A percentile compares a stretch with the other conserved stretches of the same genome.
Evolutionary conservation across 2,329 filamentous ascomycete genomes (phyloP).

Genomic region (Fusarium duplospermum): DNA sequence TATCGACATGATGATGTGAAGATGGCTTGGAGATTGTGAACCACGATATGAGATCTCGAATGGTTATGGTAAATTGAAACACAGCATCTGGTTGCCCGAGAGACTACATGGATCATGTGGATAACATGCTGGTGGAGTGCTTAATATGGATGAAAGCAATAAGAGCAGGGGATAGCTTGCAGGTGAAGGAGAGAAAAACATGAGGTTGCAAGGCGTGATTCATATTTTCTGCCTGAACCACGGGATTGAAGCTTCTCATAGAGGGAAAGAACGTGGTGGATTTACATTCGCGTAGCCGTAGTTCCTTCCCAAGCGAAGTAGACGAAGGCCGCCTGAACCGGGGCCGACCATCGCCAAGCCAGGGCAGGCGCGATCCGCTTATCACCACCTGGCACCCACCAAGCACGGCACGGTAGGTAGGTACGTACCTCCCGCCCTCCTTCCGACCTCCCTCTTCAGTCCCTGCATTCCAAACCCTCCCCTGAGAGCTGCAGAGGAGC

Average conservation of each 20-base stretch:
- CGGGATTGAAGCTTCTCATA: background rate
- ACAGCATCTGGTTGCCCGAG: slow-evolving; percentile 38
- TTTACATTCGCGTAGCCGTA: background rate
- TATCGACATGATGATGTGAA: slow-evolving; percentile 58
- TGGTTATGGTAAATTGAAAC: slow-evolving; percentile 32
- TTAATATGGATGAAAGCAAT: slow-evolving; percentile 10
- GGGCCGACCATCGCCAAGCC: slow-evolving; percentile 13
- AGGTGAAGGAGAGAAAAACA: background rate
- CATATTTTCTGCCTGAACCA: slow-evolving; percentile 9
- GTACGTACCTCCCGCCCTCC: slow-evolving; percentile 33
- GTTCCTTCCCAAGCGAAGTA: slow-evolving; percentile 17
- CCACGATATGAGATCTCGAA: slow-evolving; percentile 14
- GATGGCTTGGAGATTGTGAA: slow-evolving; percentile 18
- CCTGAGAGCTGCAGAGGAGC: background rate
- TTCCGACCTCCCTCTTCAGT: slow-evolving; percentile 1
- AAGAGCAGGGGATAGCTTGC: slow-evolving; percentile 1
- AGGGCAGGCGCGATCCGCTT: slow-evolving; percentile 21
- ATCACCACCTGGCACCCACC: background rate
- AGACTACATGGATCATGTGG: slow-evolving; percentile 42
- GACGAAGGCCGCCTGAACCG: background rate
- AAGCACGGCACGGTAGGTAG: background rate
- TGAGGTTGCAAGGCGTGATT: background rate
- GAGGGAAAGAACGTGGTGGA: slow-evolving; percentile 13
- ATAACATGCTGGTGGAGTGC: slow-evolving; percentile 37
- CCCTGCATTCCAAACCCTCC: slow-evolving; percentile 34